Conservation (phyloP, 1,139 yeast genomes). For the Yamadazyma triangularis region DNA sequence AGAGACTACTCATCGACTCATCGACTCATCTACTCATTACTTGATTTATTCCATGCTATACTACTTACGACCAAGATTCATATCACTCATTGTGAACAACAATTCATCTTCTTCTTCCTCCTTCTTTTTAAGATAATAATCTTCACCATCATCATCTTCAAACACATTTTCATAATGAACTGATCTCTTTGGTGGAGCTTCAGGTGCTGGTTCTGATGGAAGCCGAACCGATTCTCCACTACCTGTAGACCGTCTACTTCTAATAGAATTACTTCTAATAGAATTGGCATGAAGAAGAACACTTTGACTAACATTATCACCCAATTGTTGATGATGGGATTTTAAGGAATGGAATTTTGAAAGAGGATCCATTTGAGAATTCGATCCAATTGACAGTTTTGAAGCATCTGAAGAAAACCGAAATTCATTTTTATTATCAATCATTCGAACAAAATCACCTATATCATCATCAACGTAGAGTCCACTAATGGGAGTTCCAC, state of each 20-base stretch:
- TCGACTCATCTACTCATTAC: too few species aligned
- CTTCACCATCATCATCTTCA: conserved; percentile 47
- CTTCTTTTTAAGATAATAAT: conserved; percentile 13
- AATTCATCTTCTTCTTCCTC: conserved; percentile 70
- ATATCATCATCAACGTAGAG: conserved; percentile 63
- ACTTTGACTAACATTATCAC: conserved; percentile 50
- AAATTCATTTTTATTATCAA: conserved; percentile 63
- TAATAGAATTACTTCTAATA: conserved; percentile 6
- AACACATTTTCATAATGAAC: conserved; percentile 47
- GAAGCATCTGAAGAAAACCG: conserved; percentile 20
- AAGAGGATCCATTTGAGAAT: conserved; percentile 22
- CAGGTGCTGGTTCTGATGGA: conserved; percentile 43
- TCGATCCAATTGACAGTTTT: conserved; percentile 3
- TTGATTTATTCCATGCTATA: too few species aligned
- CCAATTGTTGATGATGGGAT: conserved; percentile 42
- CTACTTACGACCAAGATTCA: too few species aligned
- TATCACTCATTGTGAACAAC: conserved; percentile 86
- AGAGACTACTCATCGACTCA: too few species aligned
- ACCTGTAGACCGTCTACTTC: conserved; percentile 29
- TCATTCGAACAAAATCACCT: conserved; percentile 73
- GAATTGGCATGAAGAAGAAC: conserved; percentile 22
- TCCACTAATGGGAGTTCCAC: conserved; percentile 39
- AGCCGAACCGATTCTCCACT: conserved; percentile 27
- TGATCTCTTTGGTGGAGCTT: conserved; percentile 23
- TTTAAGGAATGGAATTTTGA: conserved; percentile 35